Evolutionary conservation across 495 filamentous ascomycete species (phyloP).

Genomic region (Talaromyces nanjingensis): DNA sequence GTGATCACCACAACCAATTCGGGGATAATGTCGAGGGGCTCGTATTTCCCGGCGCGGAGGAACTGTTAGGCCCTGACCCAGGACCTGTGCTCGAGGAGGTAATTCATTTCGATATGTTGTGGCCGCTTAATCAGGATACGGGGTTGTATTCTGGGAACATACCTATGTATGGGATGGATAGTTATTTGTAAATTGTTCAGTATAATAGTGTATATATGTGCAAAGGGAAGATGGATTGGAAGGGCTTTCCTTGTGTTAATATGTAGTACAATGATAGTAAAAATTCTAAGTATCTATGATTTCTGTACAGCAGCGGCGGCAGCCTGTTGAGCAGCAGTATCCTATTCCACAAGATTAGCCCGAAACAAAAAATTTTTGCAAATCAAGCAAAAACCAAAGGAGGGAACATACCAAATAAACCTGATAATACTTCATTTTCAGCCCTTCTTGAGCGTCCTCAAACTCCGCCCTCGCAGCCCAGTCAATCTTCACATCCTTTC

Average conservation of each 20-base stretch:
- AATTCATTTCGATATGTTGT: conserved; percentile 9
- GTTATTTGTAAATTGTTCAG: not conserved
- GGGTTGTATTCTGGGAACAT: conserved; percentile 8
- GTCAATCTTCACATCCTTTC: conserved; percentile 34
- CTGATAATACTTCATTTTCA: conserved; percentile 58
- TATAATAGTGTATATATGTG: not conserved
- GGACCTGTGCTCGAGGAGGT: conserved; percentile 9
- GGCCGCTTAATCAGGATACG: conserved; percentile 7
- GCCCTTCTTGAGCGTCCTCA: conserved; percentile 32
- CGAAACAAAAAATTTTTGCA: not conserved
- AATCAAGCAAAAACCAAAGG: not conserved
- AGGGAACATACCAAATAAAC: conserved; percentile 51
- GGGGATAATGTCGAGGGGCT: conserved; percentile 8
- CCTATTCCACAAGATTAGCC: conserved; percentile 4
- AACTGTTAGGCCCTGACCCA: conserved; percentile 6
- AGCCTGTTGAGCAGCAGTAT: conserved; percentile 9
- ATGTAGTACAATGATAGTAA: not conserved
- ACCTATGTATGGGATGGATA: conserved; percentile 9
- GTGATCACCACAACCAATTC: not conserved
- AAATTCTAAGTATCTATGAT: not conserved
- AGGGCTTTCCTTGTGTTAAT: not conserved
- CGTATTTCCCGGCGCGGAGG: conserved; percentile 6
- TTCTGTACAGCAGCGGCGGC: not conserved
- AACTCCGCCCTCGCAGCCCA: conserved; percentile 54
- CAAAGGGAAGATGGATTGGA: not conserved